A percentile compares a stretch with the other conserved stretches of the same genome.
Conservation (phyloP, 768 basidiomycete genomes). For the Calocybe cyanea region DNA sequence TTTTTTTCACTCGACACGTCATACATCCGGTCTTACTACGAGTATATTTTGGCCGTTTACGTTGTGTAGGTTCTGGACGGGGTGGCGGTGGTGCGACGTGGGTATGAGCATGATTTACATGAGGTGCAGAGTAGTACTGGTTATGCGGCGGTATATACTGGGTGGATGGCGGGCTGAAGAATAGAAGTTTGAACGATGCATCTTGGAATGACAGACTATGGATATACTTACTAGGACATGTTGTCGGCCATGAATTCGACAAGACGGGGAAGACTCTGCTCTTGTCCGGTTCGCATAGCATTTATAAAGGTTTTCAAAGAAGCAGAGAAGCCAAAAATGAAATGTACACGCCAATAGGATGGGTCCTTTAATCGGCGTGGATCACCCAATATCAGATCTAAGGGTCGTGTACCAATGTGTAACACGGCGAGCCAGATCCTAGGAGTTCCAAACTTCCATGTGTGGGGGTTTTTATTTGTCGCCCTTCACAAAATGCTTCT, state of each 20-base stretch:
- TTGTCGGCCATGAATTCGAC: conserved; percentile 47
- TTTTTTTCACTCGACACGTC: conserved; percentile 91
- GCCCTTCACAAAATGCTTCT: conserved; percentile 25
- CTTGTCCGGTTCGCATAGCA: conserved; percentile 40
- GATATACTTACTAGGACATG: conserved; percentile 54
- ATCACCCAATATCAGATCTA: conserved; percentile 70
- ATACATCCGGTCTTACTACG: conserved; percentile 93
- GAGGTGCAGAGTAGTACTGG: conserved; percentile 37
- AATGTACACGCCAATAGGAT: conserved; percentile 34
- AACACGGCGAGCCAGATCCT: conserved; percentile 35
- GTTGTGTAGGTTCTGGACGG: conserved; percentile 47
- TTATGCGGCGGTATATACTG: conserved; percentile 37
- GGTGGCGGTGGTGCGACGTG: conserved; percentile 48
- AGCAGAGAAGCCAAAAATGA: conserved; percentile 36
- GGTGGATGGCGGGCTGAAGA: conserved; percentile 31
- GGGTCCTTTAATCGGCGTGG: conserved; percentile 44
- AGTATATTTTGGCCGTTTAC: conserved; percentile 90
- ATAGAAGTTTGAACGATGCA: too few species aligned
- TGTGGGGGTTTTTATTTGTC: conserved; percentile 37
- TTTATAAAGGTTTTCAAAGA: conserved; percentile 47
- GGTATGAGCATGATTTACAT: conserved; percentile 37
- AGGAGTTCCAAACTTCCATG: conserved; percentile 41
- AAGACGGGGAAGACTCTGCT: conserved; percentile 32
- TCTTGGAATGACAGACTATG: too few species aligned
- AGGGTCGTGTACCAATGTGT: conserved; percentile 57